Base-by-base conservation (phyloP, 176 grass and related monocot species). In the Cenchrus purpureus region DNA sequence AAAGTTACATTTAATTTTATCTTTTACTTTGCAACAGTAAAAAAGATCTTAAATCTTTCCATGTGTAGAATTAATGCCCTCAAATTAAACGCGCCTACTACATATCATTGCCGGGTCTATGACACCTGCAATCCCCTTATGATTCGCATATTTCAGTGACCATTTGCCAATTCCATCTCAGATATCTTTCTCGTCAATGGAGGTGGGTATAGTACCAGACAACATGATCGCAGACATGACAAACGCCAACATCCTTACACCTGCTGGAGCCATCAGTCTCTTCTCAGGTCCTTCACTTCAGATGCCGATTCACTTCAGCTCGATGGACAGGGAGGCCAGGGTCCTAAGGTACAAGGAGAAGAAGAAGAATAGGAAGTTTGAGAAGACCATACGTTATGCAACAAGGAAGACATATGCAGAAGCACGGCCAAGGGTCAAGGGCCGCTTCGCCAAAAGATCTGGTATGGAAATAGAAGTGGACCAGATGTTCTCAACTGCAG, bases 321-420 rank as follows among this genome's bases (percentile, higher is more conserved):
- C 90, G 70, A 85, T 90, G 82, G 89, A 95, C 28, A 89, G 93
- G 62, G 91, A 95, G 69, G 89, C 91, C 29, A 87, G 89, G 42
- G 89, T 98, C 31, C 91, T 90, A 22, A 89, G 91, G 70, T 95
- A 98, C 85, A 90, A 66, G 81, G 93, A 92, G 87, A 98, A 95
- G 80, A 91, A 90, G 87, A 98, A 90, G 89, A 83, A 54, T 2
- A 88, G 96, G 44, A 95, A 83, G 52, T 95, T 94, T 5, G 80
- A 85, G 89, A 98, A 93, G 89, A 95, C 81, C 8, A 91, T 95
- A 78, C 87, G 96, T 20, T 94, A 94, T 14, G 88, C 77, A 11
- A 86, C 90, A 57, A 84, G 90, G 60, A 92, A 92, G 71, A 86
- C 57, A 3, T 88, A 95, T 25, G 90, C 90, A 4, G 90, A 95